A percentile compares a stretch with the other conserved stretches of the same genome.
Conservation (phyloP, 2,329 filamentous ascomycete species). For the Septoria petroselini region DNA sequence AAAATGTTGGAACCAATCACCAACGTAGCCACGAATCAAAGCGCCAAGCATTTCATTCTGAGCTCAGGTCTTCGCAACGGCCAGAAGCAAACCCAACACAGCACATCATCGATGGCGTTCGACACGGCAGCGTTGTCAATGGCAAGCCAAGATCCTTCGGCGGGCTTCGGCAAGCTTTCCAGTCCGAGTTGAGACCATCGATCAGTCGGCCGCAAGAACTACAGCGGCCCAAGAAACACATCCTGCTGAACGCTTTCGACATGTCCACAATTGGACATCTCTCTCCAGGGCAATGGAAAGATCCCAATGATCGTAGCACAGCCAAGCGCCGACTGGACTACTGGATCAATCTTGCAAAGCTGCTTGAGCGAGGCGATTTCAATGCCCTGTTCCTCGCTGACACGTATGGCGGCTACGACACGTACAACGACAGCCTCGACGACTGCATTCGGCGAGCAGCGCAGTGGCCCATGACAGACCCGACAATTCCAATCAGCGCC, state of each 20-base stretch:
- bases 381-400: slow-evolving; percentile 66
- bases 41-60: slow-evolving; percentile 3
- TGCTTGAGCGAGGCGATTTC: slow-evolving; percentile 61
- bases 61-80: background rate
- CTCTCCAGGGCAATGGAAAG: slow-evolving; percentile 66
- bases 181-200: background rate
- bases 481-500: slow-evolving; percentile 60
- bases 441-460: slow-evolving; percentile 57
- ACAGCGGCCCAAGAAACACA: slow-evolving; percentile 35
- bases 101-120: slow-evolving; percentile 3
- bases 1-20: too few relatives aligned
- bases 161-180: slow-evolving; percentile 2
- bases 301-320: slow-evolving; percentile 59
- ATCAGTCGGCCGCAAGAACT: background rate
- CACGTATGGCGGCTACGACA: slow-evolving; percentile 63
- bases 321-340: slow-evolving; percentile 60
- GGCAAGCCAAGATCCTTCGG: background rate
- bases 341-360: slow-evolving; percentile 62
- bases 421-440: slow-evolving; percentile 49
- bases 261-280: slow-evolving; percentile 54
- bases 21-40: background rate
- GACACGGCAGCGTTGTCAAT: background rate
- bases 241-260: slow-evolving; percentile 41
- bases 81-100: background rate
- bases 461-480: slow-evolving; percentile 65